These are phyloP conservation scores for Trebouxia sp. DNA, from an alignment of 139 green algal species.

Conservation along the genomic window DNA sequence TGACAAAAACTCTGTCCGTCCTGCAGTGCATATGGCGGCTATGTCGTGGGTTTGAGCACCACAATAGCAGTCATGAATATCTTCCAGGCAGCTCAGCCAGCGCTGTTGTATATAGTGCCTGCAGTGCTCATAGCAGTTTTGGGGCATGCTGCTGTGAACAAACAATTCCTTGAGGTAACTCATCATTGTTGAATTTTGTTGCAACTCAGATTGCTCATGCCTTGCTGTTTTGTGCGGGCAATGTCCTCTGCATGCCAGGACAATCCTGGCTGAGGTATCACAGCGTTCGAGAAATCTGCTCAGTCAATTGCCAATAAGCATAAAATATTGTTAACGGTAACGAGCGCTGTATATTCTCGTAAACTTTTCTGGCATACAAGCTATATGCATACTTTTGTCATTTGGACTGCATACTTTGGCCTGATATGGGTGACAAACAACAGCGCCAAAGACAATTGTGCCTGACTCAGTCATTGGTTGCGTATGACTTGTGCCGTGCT, in stretches of 20 bases:
- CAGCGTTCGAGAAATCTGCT: no score
- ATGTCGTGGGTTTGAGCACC: conserved; percentile 76
- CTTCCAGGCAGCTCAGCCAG: conserved; percentile 94
- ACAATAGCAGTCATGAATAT: conserved; percentile 98
- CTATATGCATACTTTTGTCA: neutral
- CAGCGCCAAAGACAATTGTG: neutral
- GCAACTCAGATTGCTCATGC: neutral
- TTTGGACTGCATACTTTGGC: neutral
- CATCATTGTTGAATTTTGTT: neutral
- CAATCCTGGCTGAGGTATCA: no score
- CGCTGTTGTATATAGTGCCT: conserved; percentile 98
- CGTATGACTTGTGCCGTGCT: no score
- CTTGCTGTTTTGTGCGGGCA: no score
- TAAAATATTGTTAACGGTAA: no score
- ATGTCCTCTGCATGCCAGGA: no score
- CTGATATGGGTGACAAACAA: neutral
- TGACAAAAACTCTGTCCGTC: no score
- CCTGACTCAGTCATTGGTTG: neutral
- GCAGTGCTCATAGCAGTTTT: conserved; percentile 74
- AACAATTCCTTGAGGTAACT: conserved; percentile 25
- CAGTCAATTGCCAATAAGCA: no score
- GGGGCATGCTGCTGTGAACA: conserved; percentile 52
- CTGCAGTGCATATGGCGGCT: conserved; percentile 80
- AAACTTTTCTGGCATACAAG: no score
- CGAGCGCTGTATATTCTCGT: no score